These are phyloP conservation scores for Vigna hirtella DNA, from an alignment of 306 rosid genomes.

Conservation along the genomic window DNA sequence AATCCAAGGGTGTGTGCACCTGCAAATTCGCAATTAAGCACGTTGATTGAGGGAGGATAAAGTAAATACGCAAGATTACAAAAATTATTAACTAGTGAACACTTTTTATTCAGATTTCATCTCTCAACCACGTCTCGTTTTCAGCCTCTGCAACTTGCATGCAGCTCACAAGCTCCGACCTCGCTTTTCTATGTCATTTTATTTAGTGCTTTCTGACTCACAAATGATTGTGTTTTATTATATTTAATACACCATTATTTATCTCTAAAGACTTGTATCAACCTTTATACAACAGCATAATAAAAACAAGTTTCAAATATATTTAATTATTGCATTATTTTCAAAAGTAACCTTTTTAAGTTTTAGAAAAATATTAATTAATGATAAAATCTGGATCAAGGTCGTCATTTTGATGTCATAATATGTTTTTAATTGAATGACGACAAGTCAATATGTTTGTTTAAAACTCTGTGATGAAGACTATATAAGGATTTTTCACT, in stretches of 20 bases:
- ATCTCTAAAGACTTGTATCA: not conserved
- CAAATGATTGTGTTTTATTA: conserved; percentile 11
- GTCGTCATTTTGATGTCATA: not conserved
- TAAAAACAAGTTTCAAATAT: not conserved
- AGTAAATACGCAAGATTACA: no score
- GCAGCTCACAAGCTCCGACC: not conserved
- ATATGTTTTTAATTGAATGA: not conserved
- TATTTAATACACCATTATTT: not conserved
- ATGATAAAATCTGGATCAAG: no score
- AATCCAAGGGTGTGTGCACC: conserved; percentile 86
- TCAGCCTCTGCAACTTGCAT: conserved; percentile 1
- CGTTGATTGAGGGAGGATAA: not conserved
- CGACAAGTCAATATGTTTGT: not conserved
- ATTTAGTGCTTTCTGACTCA: not conserved
- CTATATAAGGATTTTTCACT: not conserved
- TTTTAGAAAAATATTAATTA: no score
- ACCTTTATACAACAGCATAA: not conserved
- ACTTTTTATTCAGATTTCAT: not conserved
- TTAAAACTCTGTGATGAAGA: not conserved
- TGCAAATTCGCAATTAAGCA: conserved; percentile 42
- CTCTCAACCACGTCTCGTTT: not conserved
- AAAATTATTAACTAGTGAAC: not conserved
- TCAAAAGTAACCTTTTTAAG: not conserved
- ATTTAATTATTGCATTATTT: not conserved
- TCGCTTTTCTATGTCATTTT: not conserved